A percentile compares a stretch with the other conserved stretches of the same genome.
Conservation (phyloP, 108 stramenopile genomes). For the Skeletonema marinoi region DNA sequence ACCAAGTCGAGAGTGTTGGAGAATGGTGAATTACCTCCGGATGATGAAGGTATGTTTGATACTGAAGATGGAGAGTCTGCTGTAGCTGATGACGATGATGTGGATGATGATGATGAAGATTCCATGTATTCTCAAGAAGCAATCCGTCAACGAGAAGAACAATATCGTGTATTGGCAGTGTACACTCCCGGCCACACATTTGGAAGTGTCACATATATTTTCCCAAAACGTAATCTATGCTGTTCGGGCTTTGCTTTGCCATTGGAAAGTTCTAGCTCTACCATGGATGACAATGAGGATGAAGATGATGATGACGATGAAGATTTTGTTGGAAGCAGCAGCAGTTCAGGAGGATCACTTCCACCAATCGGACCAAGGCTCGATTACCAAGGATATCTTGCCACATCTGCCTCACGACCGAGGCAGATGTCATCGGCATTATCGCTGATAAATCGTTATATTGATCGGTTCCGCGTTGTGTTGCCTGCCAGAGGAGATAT, state of each 20-base stretch:
- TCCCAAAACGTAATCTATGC: conserved; percentile 68
- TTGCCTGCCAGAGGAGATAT: conserved; percentile 76
- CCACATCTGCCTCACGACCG: conserved; percentile 72
- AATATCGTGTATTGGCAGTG: conserved; percentile 70
- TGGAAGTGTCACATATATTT: conserved; percentile 80
- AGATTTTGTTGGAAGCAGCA: not conserved
- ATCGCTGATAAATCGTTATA: conserved; percentile 60
- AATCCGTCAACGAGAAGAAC: conserved; percentile 70
- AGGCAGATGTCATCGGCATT: conserved; percentile 77
- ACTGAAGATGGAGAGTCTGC: not conserved
- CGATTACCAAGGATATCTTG: conserved; percentile 80
- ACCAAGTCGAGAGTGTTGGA: conserved; percentile 48
- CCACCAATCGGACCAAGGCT: conserved; percentile 62
- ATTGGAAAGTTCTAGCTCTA: conserved; percentile 49
- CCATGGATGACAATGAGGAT: not conserved
- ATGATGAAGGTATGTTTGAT: conserved; percentile 22
- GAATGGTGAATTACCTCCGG: conserved; percentile 55
- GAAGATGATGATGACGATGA: conserved; percentile 50
- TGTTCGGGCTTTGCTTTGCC: conserved; percentile 82
- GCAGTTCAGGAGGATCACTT: not conserved
- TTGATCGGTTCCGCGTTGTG: conserved; percentile 68
- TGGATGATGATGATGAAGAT: conserved; percentile 20
- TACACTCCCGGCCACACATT: conserved; percentile 86
- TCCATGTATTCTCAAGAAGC: conserved; percentile 61
- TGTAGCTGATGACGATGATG: conserved; percentile 12